phyloP scores from a whole-genome alignment of 805 yeast genomes.

The Metschnikowia chrysomelidarum region DNA sequence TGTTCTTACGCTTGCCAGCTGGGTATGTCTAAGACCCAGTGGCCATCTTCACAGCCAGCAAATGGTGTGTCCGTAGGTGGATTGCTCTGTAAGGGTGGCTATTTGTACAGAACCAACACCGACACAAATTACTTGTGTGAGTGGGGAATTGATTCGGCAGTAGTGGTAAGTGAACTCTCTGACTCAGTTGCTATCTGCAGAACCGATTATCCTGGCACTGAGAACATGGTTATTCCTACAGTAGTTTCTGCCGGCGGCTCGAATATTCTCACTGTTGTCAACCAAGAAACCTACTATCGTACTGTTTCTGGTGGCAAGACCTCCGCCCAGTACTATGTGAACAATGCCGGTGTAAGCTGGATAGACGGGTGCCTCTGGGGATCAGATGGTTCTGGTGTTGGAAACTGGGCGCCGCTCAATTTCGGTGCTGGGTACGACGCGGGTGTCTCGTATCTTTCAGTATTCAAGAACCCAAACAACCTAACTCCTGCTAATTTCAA shows the following conservation, averaged over 20 bases:
- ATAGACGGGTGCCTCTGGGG: conserved; percentile 98
- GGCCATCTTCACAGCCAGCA: conserved; percentile 87
- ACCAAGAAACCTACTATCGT: conserved; percentile 75
- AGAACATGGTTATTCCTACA: conserved; percentile 97
- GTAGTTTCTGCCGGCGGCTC: conserved; percentile 65
- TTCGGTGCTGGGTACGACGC: conserved; percentile 85
- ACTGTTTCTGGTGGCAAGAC: conserved; percentile 78
- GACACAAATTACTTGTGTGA: conserved; percentile 71
- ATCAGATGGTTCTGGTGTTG: conserved; percentile 68
- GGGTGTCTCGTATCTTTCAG: conserved; percentile 73
- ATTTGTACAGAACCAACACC: conserved; percentile 77
- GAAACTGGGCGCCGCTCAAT: conserved; percentile 98
- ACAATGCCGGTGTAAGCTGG: conserved; percentile 88
- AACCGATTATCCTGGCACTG: conserved; percentile 99
- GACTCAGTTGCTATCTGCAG: conserved; percentile 87
- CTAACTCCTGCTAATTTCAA: conserved; percentile 53
- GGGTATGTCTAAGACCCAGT: conserved; percentile 98
- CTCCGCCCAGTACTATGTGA: conserved; percentile 95
- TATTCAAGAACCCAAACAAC: conserved; percentile 96
- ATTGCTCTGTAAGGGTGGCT: conserved; percentile 78
- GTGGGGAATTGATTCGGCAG: conserved; percentile 77
- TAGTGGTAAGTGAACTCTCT: conserved; percentile 60
- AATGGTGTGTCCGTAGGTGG: conserved; percentile 95
- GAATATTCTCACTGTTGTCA: conserved; percentile 74
- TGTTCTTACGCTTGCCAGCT: conserved; percentile 98